Evolutionary conservation across 2,329 filamentous ascomycete genomes (phyloP), one percentile per base, ranked within the genome.

Genomic region (Colletotrichum paranaense): DNA sequence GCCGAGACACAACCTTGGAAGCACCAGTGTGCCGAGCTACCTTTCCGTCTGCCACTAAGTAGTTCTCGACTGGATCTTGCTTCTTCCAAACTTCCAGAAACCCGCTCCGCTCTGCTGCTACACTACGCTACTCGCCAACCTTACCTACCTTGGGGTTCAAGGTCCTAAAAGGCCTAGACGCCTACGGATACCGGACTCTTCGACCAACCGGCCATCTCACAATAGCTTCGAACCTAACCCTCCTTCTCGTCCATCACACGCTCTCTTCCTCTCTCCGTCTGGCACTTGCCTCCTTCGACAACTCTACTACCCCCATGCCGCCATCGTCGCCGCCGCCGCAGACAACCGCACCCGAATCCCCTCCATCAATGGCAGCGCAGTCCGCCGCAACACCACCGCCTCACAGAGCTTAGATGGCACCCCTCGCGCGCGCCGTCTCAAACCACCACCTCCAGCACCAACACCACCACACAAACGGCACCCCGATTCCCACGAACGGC

Each of bases 301-400:
- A 5, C 28, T 5, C 22, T 16, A 42, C 46, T 28, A 49, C 22
- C 53, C 38, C 60, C 55, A 64, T 68, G 65, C 59, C 52, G 56
- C 30, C 46, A 46, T 32, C 38, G 38, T 7, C 66, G 66, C 55
- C 42, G 42, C 66, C 30, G 14, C 32, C 26, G 8, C 7, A 60
- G 35, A 57, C 56, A 42, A 28, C 53, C 46, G 35, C 46, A 38
- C 35, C 28, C 26, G 32, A 26, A 5, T 42, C 60, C 30, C 67
- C 67, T 35, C 49, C 62, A 66, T 62, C 60, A 57, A 73, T 73
- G 70, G 68, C 68, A 56, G 65, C 72, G 58, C 52, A 42, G 38
- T 55, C 60, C 59, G 64, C 57, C 71, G 49, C 71, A 70, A 32
- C 58, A 68, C 55, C 62, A 65, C 63, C 16, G 53, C 32, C 53